Evolutionary conservation across 1,284 basidiomycete species (phyloP), one percentile per base, ranked within the genome.

Genomic region (Volvariella volvacea): DNA sequence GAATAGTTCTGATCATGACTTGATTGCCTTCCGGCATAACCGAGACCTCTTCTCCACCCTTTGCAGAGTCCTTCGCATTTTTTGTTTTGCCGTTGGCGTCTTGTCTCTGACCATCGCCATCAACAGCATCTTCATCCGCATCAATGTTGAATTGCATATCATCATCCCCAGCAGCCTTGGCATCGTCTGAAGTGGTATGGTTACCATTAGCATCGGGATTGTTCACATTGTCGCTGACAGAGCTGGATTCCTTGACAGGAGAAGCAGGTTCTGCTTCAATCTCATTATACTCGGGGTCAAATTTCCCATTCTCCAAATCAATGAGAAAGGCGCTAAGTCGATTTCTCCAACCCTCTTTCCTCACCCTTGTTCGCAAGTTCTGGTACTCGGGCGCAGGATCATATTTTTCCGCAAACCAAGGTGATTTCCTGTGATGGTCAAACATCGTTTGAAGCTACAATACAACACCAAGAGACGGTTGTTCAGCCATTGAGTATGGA

Each of bases 371-470:
- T 52, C 93, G 82, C 58, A 92, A 67, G 38, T 73, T 71, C 43
- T 74, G 72, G 56, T 74, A 77, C 54, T 89, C 86, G 40, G 78
- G 67, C 16, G 78, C 63, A 43, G 83, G 83, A 45, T 89, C 88
- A 68, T 97, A 97, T 62, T 90, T 90, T 71, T 97, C 93, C 48
- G 82, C 79, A 70, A 95, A 96, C 93, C 93, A 97, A 7, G 88
- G 84, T 16, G 88, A 89, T 59, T 87, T 86, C 64, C 83, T 79
- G 68, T 94, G 92, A 61, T 90, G 87, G 38, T 94, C 83, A 74
- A 90, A 94, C 73, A 95, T 85, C 46, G 84, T 85, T 70, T 89
- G 89, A 55, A 94, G 77, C 88, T 90, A 74, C 64, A 72, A 70
- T 64, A 69, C 60, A 60, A 63, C 46, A 56, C 50, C 50, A 55